phyloP scores from a whole-genome alignment of 805 yeast genomes.

The Saturnispora saitoi region DNA sequence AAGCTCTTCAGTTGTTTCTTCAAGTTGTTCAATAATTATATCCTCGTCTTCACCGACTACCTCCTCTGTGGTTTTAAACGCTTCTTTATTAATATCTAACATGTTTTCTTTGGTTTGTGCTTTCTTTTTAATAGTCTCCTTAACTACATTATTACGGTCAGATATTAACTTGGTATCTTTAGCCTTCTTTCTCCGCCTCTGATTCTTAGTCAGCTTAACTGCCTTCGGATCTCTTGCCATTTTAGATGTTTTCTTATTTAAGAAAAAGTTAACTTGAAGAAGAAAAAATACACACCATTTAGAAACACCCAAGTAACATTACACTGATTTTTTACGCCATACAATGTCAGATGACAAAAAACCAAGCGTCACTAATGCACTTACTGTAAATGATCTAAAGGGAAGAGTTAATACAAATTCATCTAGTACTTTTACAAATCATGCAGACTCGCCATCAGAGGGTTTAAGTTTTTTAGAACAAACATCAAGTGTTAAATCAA shows the following conservation, averaged over 20 bases:
- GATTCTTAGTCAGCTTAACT: conserved; percentile 2
- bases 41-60: background rate
- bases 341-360: background rate
- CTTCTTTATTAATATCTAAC: background rate
- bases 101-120: background rate
- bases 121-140: background rate
- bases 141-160: background rate
- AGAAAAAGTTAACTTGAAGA: background rate
- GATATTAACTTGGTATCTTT: background rate
- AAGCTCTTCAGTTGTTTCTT: background rate
- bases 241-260: background rate
- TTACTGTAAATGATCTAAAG: background rate
- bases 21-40: background rate
- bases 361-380: background rate
- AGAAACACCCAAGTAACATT: background rate
- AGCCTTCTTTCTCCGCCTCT: conserved; percentile 3
- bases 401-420: no score
- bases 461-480: background rate
- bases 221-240: background rate
- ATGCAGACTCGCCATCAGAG: background rate
- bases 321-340: no score
- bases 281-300: background rate
- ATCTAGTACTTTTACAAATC: background rate
- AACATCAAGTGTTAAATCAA: background rate
- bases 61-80: background rate